A percentile compares a stretch with the other conserved stretches of the same genome.
These are phyloP conservation scores for Periconia sp. DNA, from an alignment of 2,329 filamentous ascomycete species.

Conservation along the genomic window DNA sequence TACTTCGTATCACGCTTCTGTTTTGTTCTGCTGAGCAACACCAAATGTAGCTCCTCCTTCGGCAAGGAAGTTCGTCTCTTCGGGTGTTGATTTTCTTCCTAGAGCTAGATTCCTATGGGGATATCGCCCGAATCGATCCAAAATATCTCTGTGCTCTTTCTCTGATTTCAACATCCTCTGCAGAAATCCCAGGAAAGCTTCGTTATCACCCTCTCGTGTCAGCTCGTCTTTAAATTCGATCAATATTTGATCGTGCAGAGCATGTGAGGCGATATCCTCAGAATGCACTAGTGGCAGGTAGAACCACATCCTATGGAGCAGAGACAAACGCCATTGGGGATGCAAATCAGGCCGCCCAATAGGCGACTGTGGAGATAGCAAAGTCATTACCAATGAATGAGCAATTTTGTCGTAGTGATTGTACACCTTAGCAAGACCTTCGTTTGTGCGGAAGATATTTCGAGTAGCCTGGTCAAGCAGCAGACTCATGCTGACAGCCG, in stretches of 20 bases:
- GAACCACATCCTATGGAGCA: slow-evolving; percentile 57
- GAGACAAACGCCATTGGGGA: slow-evolving; percentile 31
- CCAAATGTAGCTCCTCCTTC: slow-evolving; percentile 49
- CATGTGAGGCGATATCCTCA: slow-evolving; percentile 53
- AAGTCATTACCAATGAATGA: slow-evolving; percentile 44
- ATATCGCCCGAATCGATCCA: slow-evolving; percentile 60
- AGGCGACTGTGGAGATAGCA: slow-evolving; percentile 32
- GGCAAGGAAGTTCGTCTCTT: slow-evolving; percentile 55
- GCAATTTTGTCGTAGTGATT: slow-evolving; percentile 59
- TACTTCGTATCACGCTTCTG: neutral
- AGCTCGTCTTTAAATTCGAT: slow-evolving; percentile 38
- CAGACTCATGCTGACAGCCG: slow-evolving; percentile 54
- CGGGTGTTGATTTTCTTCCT: slow-evolving; percentile 51
- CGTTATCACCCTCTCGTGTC: slow-evolving; percentile 27
- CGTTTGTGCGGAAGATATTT: slow-evolving; percentile 58
- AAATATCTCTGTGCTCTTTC: slow-evolving; percentile 52
- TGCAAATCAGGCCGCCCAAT: slow-evolving; percentile 31
- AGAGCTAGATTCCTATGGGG: slow-evolving; percentile 59
- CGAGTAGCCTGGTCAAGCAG: slow-evolving; percentile 66
- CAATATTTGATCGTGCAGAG: slow-evolving; percentile 38
- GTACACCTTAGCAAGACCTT: slow-evolving; percentile 53
- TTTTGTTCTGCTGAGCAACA: slow-evolving; percentile 14
- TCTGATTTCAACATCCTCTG: slow-evolving; percentile 42
- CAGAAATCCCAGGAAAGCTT: slow-evolving; percentile 29
- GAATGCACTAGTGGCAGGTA: slow-evolving; percentile 63